phyloP scores from a whole-genome alignment of 2,329 filamentous ascomycete genomes.

The Exophiala viscosa region DNA sequence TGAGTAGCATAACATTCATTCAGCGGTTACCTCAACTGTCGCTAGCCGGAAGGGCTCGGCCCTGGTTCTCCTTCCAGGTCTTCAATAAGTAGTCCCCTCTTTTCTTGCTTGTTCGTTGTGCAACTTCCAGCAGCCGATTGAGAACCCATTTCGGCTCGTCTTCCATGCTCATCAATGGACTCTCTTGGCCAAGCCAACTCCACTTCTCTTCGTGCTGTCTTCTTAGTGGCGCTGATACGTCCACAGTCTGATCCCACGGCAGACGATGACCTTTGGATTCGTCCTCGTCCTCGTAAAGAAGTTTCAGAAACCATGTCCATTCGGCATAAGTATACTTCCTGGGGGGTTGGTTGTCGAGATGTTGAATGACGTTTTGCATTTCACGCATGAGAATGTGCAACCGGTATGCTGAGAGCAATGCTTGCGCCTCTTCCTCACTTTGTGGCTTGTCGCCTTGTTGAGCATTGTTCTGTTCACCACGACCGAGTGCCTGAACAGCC shows the following conservation, averaged over 20 bases:
- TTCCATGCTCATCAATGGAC: conserved; percentile 5
- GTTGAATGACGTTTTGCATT: conserved; percentile 27
- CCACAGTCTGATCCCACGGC: neutral
- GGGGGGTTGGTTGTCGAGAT: conserved; percentile 27
- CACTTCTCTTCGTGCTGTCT: neutral
- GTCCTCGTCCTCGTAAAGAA: conserved; percentile 3
- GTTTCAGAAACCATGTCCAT: conserved; percentile 8
- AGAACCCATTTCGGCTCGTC: conserved; percentile 4
- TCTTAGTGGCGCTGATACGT: neutral
- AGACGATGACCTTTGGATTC: neutral
- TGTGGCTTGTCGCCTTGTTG: conserved; percentile 2
- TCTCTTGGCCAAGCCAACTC: conserved; percentile 4
- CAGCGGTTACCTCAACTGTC: neutral
- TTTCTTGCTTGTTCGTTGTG: neutral
- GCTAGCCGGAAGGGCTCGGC: neutral
- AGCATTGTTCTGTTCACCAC: conserved; percentile 9
- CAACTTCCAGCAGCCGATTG: neutral
- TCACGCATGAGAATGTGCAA: conserved; percentile 23
- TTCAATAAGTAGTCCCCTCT: neutral
- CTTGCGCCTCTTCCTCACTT: conserved; percentile 15
- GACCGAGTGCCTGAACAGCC: conserved; percentile 5
- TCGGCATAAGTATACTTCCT: conserved; percentile 26
- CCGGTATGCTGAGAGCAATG: conserved; percentile 18
- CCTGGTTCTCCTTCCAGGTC: neutral
- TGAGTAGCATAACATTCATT: too few relatives aligned